These are phyloP conservation scores for Macrocybe sp. DNA, from an alignment of 1,284 basidiomycete species.

Conservation along the genomic window DNA sequence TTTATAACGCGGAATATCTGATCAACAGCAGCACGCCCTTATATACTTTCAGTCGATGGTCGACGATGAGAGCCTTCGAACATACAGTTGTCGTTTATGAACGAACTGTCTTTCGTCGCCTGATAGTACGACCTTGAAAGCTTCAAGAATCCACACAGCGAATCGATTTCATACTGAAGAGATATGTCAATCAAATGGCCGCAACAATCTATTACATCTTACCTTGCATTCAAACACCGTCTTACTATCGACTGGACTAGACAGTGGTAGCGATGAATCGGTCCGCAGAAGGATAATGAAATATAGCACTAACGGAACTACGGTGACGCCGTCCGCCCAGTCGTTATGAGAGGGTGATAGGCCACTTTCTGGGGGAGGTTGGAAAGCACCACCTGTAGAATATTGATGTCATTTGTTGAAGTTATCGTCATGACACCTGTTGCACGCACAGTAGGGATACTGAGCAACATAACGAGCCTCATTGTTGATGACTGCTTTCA, in stretches of 20 bases:
- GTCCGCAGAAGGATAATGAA: not conserved
- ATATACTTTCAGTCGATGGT: not conserved
- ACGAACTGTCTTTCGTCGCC: slow-evolving; percentile 62
- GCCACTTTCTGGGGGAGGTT: slow-evolving; percentile 70
- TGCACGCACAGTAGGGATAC: slow-evolving; percentile 59
- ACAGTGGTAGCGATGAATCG: slow-evolving; percentile 3
- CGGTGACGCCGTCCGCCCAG: slow-evolving; percentile 61
- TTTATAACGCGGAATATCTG: slow-evolving; percentile 72
- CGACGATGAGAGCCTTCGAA: slow-evolving; percentile 6
- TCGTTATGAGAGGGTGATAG: slow-evolving; percentile 55
- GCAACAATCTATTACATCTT: not conserved
- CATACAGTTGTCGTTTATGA: slow-evolving; percentile 67
- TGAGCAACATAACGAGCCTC: slow-evolving; percentile 70
- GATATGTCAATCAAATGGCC: not conserved
- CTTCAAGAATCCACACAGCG: slow-evolving; percentile 71
- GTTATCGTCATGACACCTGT: not conserved
- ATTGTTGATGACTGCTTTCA: slow-evolving; percentile 73
- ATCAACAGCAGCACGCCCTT: slow-evolving; percentile 66
- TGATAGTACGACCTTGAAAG: slow-evolving; percentile 69
- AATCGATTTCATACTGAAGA: slow-evolving; percentile 68
- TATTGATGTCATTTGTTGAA: not conserved
- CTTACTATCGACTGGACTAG: slow-evolving; percentile 59
- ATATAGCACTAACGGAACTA: slow-evolving; percentile 54
- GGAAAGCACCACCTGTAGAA: slow-evolving; percentile 53
- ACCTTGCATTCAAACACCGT: slow-evolving; percentile 80